Base-by-base conservation (phyloP, 805 yeast species). In the Wickerhamomyces mucosus region DNA sequence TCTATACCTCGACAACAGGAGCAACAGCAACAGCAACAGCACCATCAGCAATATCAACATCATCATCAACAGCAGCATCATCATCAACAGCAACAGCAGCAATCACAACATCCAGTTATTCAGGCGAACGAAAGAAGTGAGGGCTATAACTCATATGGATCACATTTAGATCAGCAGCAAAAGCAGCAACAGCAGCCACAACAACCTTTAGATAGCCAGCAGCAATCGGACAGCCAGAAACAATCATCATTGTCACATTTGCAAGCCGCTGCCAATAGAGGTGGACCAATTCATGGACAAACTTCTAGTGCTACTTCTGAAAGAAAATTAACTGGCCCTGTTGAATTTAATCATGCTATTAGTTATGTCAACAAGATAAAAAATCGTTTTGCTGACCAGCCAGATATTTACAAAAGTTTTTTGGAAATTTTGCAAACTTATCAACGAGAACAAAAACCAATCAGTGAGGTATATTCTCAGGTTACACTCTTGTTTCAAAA, bases 311-410 rank as follows among this genome's bases (percentile, higher is more conserved):
- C 34, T 2, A 21, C 22, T 4, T 33, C 31, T 27, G 45, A 40
- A 3, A 43, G 51, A 21, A 50, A 45, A 34, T 22, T 44, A 16
- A 59, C 64, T 17, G 74, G 71, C 3, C 96, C 94, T 29, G 89
- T 86, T 13, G 97, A 92, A 59, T 89, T 92, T 64, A 88, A 89
- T 54, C 96, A 92, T 55, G 98, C 98, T 14, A 92, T 92, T 41
- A 80, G 79, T 45, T 92, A 92, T 50, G 99, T 92, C 38, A 92
- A 92, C 63, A 86, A 88, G 59, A 92, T 92, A 52, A 94, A 94
- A 55, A 88, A 86, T 34, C 72, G 97, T 40, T 92, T 86, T 55
- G 81, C 94, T 15, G 72, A 77, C 48, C 95, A 88, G 55, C 98
- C 98, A 1, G 96, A 89, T 48, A 85, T 88, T 36, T 92, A 92